Evolutionary conservation across 2,329 filamentous ascomycete genomes (phyloP).

Genomic region (Microsporum canis): DNA sequence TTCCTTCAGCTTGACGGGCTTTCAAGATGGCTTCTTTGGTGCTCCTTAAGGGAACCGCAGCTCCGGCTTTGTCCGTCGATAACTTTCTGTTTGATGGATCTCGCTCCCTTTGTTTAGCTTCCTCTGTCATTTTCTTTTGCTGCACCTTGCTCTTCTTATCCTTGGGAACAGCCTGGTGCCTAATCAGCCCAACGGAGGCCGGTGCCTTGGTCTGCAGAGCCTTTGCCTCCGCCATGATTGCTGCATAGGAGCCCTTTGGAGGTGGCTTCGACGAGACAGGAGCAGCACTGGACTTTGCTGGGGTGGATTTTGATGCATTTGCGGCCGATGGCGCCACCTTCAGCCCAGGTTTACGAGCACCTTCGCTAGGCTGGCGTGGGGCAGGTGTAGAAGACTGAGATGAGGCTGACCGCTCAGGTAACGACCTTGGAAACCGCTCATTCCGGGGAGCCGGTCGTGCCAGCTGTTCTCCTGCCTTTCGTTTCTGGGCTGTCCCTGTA

Average conservation of each 20-base stretch:
- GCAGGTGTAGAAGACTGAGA: conserved; percentile 13
- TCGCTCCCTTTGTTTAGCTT: conserved; percentile 33
- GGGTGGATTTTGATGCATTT: conserved; percentile 14
- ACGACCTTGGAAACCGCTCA: conserved; percentile 15
- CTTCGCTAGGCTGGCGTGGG: conserved; percentile 15
- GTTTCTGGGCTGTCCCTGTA: conserved; percentile 20
- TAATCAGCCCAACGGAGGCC: conserved; percentile 41
- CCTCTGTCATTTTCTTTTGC: conserved; percentile 35
- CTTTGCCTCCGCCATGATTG: conserved; percentile 49
- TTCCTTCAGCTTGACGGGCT: conserved; percentile 13
- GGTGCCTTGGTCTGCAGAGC: conserved; percentile 39
- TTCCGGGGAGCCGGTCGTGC: conserved; percentile 18
- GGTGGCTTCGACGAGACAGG: conserved; percentile 31
- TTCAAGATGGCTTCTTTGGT: conserved; percentile 21
- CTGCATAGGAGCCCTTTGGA: conserved; percentile 49
- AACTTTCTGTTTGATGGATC: conserved; percentile 11
- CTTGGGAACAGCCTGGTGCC: conserved; percentile 43
- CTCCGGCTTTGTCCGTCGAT: conserved; percentile 19
- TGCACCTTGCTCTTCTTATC: conserved; percentile 48
- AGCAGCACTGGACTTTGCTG: conserved; percentile 15
- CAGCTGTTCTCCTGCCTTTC: conserved; percentile 35
- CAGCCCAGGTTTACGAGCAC: conserved; percentile 7
- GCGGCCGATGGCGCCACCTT: conserved; percentile 14
- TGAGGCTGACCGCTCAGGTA: conserved; percentile 8
- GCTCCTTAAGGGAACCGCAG: conserved; percentile 8